These are phyloP conservation scores for Epichloe festucae DNA, from an alignment of 2,329 filamentous ascomycete genomes.

Conservation along the genomic window DNA sequence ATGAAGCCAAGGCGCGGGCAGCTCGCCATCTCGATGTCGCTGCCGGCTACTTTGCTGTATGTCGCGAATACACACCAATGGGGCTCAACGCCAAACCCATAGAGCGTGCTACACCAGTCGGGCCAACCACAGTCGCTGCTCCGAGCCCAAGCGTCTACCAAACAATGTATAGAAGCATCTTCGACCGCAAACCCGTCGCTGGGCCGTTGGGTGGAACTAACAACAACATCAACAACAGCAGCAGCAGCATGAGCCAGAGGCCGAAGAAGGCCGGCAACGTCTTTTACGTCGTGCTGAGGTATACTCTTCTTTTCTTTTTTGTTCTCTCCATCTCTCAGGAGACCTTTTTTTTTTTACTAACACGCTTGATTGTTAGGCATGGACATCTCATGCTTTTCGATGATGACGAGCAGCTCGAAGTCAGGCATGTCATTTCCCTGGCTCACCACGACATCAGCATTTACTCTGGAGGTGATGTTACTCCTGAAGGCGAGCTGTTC, in stretches of 20 bases:
- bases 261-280: slow-evolving; percentile 66
- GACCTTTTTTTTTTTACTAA: background rate
- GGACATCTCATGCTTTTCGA: slow-evolving; percentile 97
- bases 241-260: slow-evolving; percentile 35
- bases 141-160: slow-evolving; percentile 94
- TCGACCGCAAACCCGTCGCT: slow-evolving; percentile 57
- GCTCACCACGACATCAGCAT: slow-evolving; percentile 77
- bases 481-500: slow-evolving; percentile 85
- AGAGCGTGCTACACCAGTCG: slow-evolving; percentile 69
- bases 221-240: slow-evolving; percentile 31
- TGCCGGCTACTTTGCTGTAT: slow-evolving; percentile 90
- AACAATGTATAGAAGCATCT: slow-evolving; percentile 93
- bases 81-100: slow-evolving; percentile 88
- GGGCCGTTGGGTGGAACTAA: slow-evolving; percentile 35
- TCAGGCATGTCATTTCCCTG: slow-evolving; percentile 90
- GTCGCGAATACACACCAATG: slow-evolving; percentile 80
- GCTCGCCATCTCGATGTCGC: slow-evolving; percentile 63
- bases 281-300: slow-evolving; percentile 86
- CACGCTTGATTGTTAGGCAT: slow-evolving; percentile 41
- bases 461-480: slow-evolving; percentile 63
- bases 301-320: slow-evolving; percentile 13
- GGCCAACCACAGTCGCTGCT: slow-evolving; percentile 57
- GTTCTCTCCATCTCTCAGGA: background rate
- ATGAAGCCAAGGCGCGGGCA: slow-evolving; percentile 43
- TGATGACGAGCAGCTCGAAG: slow-evolving; percentile 86